These are phyloP conservation scores for Pichia thaimueangensis DNA, from an alignment of 805 yeast species.

Conservation along the genomic window DNA sequence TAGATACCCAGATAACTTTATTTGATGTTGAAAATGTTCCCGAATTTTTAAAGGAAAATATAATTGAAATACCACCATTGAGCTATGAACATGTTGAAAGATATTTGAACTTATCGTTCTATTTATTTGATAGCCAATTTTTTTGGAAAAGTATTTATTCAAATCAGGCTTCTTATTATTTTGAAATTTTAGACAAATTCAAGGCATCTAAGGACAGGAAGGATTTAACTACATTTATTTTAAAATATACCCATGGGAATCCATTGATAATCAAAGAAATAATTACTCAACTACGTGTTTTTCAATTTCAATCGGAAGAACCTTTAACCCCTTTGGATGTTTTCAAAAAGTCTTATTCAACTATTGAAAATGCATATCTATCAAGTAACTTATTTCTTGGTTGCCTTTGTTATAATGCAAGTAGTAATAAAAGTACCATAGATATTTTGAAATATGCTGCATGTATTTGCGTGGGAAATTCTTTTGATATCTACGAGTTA, in stretches of 20 bases:
- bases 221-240: conserved; percentile 15
- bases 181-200: background rate
- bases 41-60: conserved; percentile 2
- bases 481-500: conserved; percentile 35
- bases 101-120: conserved; percentile 1
- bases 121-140: conserved; percentile 6
- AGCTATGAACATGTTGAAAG: conserved; percentile 4
- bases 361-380: background rate
- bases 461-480: conserved; percentile 33
- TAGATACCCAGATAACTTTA: background rate
- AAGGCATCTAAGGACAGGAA: background rate
- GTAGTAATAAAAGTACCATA: conserved; percentile 6
- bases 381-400: conserved; percentile 4
- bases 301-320: background rate
- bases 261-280: conserved; percentile 19
- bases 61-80: conserved; percentile 8
- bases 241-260: conserved; percentile 21
- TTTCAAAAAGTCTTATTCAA: background rate
- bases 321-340: background rate
- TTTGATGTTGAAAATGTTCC: conserved; percentile 2
- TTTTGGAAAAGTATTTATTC: conserved; percentile 8
- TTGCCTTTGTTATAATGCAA: conserved; percentile 6
- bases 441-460: conserved; percentile 36
- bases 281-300: conserved; percentile 29
- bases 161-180: conserved; percentile 1